These are phyloP conservation scores for Ascochyta fabae DNA, from an alignment of 2,329 filamentous ascomycete genomes.

Conservation along the genomic window DNA sequence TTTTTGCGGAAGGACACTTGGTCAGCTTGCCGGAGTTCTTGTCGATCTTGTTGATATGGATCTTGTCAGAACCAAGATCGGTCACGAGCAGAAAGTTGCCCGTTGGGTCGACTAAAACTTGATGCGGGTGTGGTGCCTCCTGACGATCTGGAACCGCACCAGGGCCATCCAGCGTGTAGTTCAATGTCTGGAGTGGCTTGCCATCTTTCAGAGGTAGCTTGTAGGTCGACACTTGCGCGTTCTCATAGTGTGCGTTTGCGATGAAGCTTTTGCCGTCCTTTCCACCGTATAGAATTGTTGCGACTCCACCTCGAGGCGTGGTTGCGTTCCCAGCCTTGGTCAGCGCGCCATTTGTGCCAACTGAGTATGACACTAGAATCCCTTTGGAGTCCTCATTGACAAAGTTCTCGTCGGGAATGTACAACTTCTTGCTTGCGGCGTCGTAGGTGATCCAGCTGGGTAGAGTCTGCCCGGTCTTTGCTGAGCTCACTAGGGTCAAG, in stretches of 20 bases:
- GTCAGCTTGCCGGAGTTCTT: slow-evolving; percentile 54
- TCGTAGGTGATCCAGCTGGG: slow-evolving; percentile 46
- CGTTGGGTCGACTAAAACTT: slow-evolving; percentile 58
- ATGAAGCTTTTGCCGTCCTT: slow-evolving; percentile 41
- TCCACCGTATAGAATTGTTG: slow-evolving; percentile 40
- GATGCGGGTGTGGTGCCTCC: slow-evolving; percentile 63
- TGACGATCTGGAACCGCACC: slow-evolving; percentile 59
- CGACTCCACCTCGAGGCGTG: slow-evolving; percentile 36
- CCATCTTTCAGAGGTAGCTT: slow-evolving; percentile 42
- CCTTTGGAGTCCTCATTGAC: slow-evolving; percentile 24
- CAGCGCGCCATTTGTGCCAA: slow-evolving; percentile 37
- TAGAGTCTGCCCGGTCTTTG: slow-evolving; percentile 32
- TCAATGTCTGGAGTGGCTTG: slow-evolving; percentile 37
- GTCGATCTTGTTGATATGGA: slow-evolving; percentile 62
- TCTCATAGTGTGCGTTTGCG: slow-evolving; percentile 41
- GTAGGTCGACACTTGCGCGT: slow-evolving; percentile 46
- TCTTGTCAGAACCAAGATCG: slow-evolving; percentile 62
- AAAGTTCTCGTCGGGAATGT: slow-evolving; percentile 38
- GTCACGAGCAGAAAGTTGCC: slow-evolving; percentile 59
- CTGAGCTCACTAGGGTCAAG: slow-evolving; percentile 31
- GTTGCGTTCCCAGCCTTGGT: slow-evolving; percentile 30
- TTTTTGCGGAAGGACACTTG: slow-evolving; percentile 53
- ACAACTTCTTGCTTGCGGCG: slow-evolving; percentile 32
- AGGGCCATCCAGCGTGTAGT: slow-evolving; percentile 41
- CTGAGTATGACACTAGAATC: slow-evolving; percentile 32